Percentiles rank a stretch among this genome's conserved stretches.
Conservation (phyloP, 495 filamentous ascomycete genomes). For the Tuber borchii region DNA sequence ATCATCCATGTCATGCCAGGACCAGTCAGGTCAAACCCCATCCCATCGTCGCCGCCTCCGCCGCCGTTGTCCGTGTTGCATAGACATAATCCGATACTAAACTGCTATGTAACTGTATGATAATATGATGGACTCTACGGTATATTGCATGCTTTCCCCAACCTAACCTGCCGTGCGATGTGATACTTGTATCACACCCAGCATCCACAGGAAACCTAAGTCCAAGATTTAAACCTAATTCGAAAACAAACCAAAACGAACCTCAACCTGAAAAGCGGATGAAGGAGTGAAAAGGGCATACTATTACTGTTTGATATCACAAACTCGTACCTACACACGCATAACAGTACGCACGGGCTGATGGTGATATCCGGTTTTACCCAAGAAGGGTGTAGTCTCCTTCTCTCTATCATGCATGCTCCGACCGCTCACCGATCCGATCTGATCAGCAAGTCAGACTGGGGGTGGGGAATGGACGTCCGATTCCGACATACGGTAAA, state of each 20-base stretch:
- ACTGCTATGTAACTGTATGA: neutral
- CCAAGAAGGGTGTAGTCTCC: neutral
- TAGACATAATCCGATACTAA: neutral
- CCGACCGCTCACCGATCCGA: constrained; percentile 5
- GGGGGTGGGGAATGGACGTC: neutral
- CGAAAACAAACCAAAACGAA: neutral
- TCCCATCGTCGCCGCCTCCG: constrained; percentile 2
- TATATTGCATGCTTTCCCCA: neutral
- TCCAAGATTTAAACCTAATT: neutral
- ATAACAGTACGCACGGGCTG: neutral
- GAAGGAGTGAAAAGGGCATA: neutral
- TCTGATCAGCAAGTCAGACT: neutral
- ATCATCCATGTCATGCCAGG: neutral
- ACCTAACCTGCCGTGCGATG: neutral
- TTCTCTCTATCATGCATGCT: neutral
- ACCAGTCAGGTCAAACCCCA: neutral
- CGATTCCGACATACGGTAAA: neutral
- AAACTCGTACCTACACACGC: neutral
- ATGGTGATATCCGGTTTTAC: neutral
- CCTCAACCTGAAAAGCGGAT: neutral
- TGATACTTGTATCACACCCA: neutral
- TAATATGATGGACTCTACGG: neutral
- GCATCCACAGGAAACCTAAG: neutral
- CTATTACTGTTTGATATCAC: neutral
- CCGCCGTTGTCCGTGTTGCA: neutral